Evolutionary conservation across 129 eudicot species (phyloP), one percentile per base, ranked within the genome.

Genomic region (Helichrysum umbraculigerum): DNA sequence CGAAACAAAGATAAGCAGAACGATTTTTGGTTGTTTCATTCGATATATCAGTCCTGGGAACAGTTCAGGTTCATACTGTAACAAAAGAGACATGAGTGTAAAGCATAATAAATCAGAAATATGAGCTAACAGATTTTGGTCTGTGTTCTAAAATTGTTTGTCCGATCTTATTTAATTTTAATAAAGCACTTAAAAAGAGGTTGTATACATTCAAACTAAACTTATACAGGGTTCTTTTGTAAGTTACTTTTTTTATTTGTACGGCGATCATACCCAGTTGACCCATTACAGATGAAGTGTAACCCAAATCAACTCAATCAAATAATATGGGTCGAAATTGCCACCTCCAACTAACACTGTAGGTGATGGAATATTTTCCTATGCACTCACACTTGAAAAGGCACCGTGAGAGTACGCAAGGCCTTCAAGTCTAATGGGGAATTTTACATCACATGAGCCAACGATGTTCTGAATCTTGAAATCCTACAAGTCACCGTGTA

Each of bases 391-490:
- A 83, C 89, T 93, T 68, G 98, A 88, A 77, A 93, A 93, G 70
- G 92, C 95, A 72, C 95, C 89, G 39, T 93, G 98, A 52, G 95
- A 83, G 79, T 81, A 86, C 2, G 92, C 96, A 10, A 93, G 92
- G 11, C 90, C 95, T 88, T 93, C 98, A 37, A 93, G 95, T 74
- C 92, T 81, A 51, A 93, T 93, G 47, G 94, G 98, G 68, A 93
- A 93, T 81, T 93, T 90, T 39, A 93, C 98, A 83, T 90, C 98
- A 75, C 96, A 93, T 6, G 98, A 93, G 50, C 92, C 96, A 71
- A 93, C 98, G 4, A 93, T 93, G 72, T 93, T 93, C 85, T 93
- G 98, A 41, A 93, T 90, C 90, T 88, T 93, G 79, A 93, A 93
- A 76, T 93, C 94, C 98, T 93, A 78, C 42, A 59, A 83, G 51